Evolutionary conservation across 495 filamentous ascomycete genomes (phyloP), one percentile per base, ranked within the genome.

Genomic region (Podospora sp.): DNA sequence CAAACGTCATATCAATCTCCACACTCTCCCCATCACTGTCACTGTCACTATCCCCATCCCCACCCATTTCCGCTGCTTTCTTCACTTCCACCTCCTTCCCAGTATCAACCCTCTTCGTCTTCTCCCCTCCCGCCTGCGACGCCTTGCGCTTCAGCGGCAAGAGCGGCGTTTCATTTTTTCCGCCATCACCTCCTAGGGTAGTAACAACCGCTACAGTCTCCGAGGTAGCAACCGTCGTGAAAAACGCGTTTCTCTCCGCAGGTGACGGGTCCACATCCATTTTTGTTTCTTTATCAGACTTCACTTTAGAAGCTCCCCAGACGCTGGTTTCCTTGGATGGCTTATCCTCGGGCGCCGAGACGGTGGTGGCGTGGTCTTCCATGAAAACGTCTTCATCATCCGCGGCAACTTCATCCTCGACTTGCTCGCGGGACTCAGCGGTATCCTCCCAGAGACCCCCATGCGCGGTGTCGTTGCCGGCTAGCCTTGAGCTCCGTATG

Each of bases 21-120:
- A 68, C 68, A 53, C 64, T 78, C 61, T 40, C 78, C 63, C 11
- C 71, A 52, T 73, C 72, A 57, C 66, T 65, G 52, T 68, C 66
- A 50, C 63, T 69, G 11, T 77, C 70, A 22, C 68, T 61, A 14
- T 76, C 73, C 29, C 77, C 69, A 25, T 71, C 68, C 18, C 60
- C 63, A 21, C 68, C 60, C 63, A 21, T 69, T 70, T 0, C 66
- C 70, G 0, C 66, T 67, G 2, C 52, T 55, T 22, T 59, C 46
- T 65, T 57, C 27, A 69, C 6, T 88, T 87, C 86, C 90, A 86
- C 53, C 88, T 82, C 25, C 60, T 50, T 62, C 24, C 36, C 60
- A 18, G 52, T 62, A 18, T 67, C 65, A n/a, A 49, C 58, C 26
- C 33, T 27, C n/a, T 60, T 67, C 26, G 65, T 55, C 46, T 60